Evolutionary conservation across 2,329 filamentous ascomycete species (phyloP), one percentile per base, ranked within the genome.

Genomic region (Alternaria alternata): DNA sequence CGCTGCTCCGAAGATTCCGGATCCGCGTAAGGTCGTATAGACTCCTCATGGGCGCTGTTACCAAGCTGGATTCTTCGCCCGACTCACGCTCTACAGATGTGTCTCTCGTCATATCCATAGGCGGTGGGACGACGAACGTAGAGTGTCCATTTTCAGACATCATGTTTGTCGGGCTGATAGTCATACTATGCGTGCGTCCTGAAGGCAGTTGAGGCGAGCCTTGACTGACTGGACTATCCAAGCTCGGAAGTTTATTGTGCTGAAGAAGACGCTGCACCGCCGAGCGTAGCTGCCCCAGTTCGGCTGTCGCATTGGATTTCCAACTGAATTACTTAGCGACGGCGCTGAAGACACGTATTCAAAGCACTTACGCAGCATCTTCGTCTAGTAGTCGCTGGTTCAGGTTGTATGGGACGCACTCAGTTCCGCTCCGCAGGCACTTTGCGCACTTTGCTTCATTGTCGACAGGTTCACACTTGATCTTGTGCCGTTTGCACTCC

Each of bases 401-500:
- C 48, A 74, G 65, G 54, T 76, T 77, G 65, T 88, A 88, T 52
- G 98, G 85, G 39, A 93, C 89, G 79, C 95, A 99, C 78, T 95
- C 96, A 63, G 91, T 92, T 80, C 94, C 69, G 44, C 72, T 69
- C 44, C 75, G 70, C 52, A 75, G 60, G 56, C 73, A 77, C 59
- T 76, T 76, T 12, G 71, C 71, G 55, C 75, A 76, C 52, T 75
- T 76, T 7, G 68, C 59, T 51, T 75, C 68, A 44, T 73, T 73
- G 30, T 68, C 65, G 30, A 75, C 73, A 14, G 71, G 68, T 51
- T 76, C 74, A 51, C 72, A 77, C 57, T 72, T 75, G 46, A 77
- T 76, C 64, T 77, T 77, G 59, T 75, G 75, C 46, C 67, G 70
- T 54, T 77, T 76, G 44, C 75, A 77, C 56, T 75, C 73, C 7